These are phyloP conservation scores for Paramecium biaurelia DNA, from an alignment of 73 alveolate species.

Conservation along the genomic window DNA sequence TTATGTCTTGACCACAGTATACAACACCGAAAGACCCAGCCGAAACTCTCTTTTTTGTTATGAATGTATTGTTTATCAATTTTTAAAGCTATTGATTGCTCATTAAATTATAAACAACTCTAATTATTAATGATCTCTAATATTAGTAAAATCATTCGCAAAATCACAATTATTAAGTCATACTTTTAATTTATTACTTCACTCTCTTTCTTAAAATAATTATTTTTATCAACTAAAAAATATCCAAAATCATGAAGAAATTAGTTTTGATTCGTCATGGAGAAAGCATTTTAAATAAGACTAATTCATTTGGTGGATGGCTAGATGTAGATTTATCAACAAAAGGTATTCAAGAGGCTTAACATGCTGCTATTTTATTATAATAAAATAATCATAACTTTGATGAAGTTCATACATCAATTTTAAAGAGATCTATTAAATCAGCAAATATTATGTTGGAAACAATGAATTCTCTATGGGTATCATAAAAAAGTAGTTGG, in stretches of 20 bases:
- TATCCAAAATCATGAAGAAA: neutral
- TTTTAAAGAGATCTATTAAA: neutral
- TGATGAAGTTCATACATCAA: neutral
- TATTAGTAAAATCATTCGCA: neutral
- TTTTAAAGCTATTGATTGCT: slow-evolving; percentile 29
- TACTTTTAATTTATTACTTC: neutral
- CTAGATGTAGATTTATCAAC: neutral
- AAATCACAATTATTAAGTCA: neutral
- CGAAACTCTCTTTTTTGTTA: slow-evolving; percentile 72
- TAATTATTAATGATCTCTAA: neutral
- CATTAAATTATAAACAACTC: neutral
- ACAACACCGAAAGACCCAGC: slow-evolving; percentile 94
- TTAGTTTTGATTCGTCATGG: neutral
- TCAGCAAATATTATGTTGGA: neutral
- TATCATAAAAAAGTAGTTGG: neutral
- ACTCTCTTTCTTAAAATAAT: neutral
- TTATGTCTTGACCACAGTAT: slow-evolving; percentile 70
- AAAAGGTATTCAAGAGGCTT: neutral
- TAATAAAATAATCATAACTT: neutral
- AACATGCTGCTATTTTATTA: neutral
- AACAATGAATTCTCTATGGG: neutral
- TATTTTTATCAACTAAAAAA: neutral
- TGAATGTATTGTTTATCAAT: slow-evolving; percentile 37
- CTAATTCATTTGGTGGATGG: slow-evolving; percentile 5
- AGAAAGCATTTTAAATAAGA: neutral